Percentiles rank a stretch among this genome's conserved stretches.
Conservation (phyloP, 2,329 filamentous ascomycete genomes). For the Aureobasidium subglaciale region DNA sequence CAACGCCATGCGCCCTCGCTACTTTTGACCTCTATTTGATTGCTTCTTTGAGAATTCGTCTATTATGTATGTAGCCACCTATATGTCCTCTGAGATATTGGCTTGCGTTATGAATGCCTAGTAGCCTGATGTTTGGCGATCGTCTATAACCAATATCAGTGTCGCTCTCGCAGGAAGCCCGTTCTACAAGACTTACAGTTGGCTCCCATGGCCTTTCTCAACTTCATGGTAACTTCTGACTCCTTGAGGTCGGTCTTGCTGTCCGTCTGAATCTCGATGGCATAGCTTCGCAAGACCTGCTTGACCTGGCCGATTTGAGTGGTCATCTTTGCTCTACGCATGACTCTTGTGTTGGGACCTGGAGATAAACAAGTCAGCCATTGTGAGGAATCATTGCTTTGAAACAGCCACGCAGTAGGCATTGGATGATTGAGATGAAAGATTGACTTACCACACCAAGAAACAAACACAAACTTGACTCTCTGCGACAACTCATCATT, state of each 20-base stretch:
- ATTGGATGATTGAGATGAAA: too few species aligned
- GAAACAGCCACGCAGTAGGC: too few species aligned
- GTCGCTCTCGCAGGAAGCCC: not conserved
- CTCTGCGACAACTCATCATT: slow-evolving; percentile 6
- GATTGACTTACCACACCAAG: slow-evolving; percentile 2
- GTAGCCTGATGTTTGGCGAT: slow-evolving; percentile 8
- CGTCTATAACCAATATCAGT: not conserved
- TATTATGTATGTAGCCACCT: not conserved
- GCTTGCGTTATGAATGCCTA: too few species aligned
- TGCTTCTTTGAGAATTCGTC: not conserved
- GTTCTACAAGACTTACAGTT: not conserved
- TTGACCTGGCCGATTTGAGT: slow-evolving; percentile 12
- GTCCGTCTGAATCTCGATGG: slow-evolving; percentile 13
- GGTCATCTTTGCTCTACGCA: slow-evolving; percentile 14
- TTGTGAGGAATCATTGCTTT: too few species aligned
- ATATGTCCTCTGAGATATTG: not conserved
- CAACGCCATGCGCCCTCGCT: too few species aligned
- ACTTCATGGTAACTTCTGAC: slow-evolving; percentile 9
- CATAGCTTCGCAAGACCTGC: slow-evolving; percentile 11
- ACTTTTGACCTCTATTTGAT: not conserved
- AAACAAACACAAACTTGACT: slow-evolving; percentile 12
- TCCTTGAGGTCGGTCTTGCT: slow-evolving; percentile 11
- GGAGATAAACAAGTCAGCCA: not conserved
- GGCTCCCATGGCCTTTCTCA: slow-evolving; percentile 13
- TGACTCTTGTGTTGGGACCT: slow-evolving; percentile 12